Evolutionary conservation across 108 stramenopile species (phyloP).

Genomic region (Nitzschia sp.): DNA sequence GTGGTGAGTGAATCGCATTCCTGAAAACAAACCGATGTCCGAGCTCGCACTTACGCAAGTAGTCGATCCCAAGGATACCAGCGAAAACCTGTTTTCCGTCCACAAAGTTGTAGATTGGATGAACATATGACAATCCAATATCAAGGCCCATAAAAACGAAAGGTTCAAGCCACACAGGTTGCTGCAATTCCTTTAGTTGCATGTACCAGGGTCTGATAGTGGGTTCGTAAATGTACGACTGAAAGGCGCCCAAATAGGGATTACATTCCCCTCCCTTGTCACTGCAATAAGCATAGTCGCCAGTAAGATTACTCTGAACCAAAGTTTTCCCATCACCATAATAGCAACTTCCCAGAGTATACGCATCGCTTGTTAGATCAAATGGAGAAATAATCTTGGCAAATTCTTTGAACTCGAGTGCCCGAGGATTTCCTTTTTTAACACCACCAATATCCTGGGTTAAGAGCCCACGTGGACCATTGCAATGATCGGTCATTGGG

Average conservation of each 20-base stretch:
- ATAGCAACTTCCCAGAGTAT: slow-evolving; percentile 6
- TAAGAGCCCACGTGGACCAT: slow-evolving; percentile 21
- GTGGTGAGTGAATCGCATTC: no score
- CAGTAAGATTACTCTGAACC: slow-evolving; percentile 1
- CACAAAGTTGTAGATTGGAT: slow-evolving; percentile 31
- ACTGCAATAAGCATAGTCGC: slow-evolving; percentile 9
- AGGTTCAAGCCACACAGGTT: slow-evolving; percentile 30
- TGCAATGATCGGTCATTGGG: slow-evolving; percentile 28
- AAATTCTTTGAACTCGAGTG: neutral
- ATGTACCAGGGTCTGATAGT: slow-evolving; percentile 42
- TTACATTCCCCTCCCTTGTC: slow-evolving; percentile 24
- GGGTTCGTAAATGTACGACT: slow-evolving; percentile 35
- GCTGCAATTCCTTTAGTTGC: slow-evolving; percentile 25
- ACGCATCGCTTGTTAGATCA: no score
- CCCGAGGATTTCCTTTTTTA: neutral
- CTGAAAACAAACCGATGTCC: neutral
- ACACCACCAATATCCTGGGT: slow-evolving; percentile 18
- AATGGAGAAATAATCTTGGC: no score
- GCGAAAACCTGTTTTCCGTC: slow-evolving; percentile 34
- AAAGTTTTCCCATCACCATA: slow-evolving; percentile 18
- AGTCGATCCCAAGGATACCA: slow-evolving; percentile 44
- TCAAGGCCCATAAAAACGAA: slow-evolving; percentile 28
- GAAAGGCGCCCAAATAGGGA: slow-evolving; percentile 39
- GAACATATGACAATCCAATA: slow-evolving; percentile 34
- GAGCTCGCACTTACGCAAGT: slow-evolving; percentile 12